Evolutionary conservation across 2,329 filamentous ascomycete genomes (phyloP).

Genomic region (Fusarium mexicanum): DNA sequence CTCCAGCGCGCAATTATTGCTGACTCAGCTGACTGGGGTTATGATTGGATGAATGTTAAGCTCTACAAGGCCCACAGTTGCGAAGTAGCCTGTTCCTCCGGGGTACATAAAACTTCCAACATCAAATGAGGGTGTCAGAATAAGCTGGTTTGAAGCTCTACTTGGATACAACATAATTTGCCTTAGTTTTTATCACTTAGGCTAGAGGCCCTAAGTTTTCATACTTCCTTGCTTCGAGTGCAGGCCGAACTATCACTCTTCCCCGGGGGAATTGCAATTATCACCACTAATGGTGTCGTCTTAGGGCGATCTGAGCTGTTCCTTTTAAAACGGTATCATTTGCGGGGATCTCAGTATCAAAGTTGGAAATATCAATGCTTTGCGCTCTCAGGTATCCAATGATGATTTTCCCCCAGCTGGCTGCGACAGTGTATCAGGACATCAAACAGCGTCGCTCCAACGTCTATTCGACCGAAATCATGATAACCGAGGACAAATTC

Average conservation of each 20-base stretch:
- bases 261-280: neutral
- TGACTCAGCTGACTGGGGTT: constrained; percentile 28
- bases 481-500: neutral
- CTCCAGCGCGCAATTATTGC: constrained; percentile 27
- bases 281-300: neutral
- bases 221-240: neutral
- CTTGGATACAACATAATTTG: neutral
- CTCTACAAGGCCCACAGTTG: constrained; percentile 8
- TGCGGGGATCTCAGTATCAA: neutral
- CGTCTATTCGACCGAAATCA: neutral
- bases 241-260: neutral
- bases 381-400: neutral
- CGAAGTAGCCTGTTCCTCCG: neutral
- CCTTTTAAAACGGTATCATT: neutral
- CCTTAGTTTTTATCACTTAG: neutral
- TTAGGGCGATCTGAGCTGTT: neutral
- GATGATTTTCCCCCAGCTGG: neutral
- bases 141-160: neutral
- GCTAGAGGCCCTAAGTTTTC: neutral
- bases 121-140: neutral
- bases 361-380: neutral
- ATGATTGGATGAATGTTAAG: constrained; percentile 18
- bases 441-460: neutral
- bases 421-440: neutral
- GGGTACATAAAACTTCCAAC: neutral